Conservation (phyloP, 768 basidiomycete species). For the Mycena rebaudengoi region DNA sequence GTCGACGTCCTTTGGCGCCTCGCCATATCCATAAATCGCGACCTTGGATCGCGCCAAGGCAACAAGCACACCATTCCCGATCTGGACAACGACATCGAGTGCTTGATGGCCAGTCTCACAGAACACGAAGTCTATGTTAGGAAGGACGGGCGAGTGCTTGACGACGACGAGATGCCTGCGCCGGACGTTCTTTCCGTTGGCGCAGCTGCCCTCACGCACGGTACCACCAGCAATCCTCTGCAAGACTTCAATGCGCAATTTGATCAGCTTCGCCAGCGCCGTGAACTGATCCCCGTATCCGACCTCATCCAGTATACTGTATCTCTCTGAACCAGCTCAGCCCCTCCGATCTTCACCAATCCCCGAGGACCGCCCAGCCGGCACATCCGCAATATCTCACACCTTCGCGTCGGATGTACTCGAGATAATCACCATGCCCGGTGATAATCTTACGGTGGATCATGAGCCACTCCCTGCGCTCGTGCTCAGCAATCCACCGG, state of each 20-base stretch:
- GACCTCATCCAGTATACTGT: background rate
- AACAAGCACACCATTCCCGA: slow-evolving; percentile 36
- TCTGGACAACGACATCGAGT: slow-evolving; percentile 37
- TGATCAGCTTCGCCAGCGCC: background rate
- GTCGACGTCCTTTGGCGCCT: slow-evolving; percentile 32
- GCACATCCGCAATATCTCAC: background rate
- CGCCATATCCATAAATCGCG: too few relatives aligned
- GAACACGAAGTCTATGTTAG: slow-evolving; percentile 29
- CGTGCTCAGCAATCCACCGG: background rate
- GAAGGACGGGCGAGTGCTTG: slow-evolving; percentile 25
- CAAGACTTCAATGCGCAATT: background rate
- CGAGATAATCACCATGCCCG: background rate
- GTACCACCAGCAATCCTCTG: slow-evolving; percentile 4
- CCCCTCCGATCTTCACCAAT: background rate
- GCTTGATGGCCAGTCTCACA: slow-evolving; percentile 26
- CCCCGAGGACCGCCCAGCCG: background rate
- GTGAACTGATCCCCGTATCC: background rate
- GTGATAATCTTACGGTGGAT: background rate
- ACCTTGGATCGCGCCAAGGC: slow-evolving; percentile 41
- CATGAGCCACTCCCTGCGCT: background rate
- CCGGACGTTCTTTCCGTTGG: slow-evolving; percentile 23
- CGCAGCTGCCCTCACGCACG: slow-evolving; percentile 1
- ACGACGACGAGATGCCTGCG: slow-evolving; percentile 17
- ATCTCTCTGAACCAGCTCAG: background rate
- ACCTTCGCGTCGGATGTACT: background rate